Percentiles rank a stretch among this genome's conserved stretches.
Conservation (phyloP, 495 filamentous ascomycete genomes). For the Aspergillus cristatus region DNA sequence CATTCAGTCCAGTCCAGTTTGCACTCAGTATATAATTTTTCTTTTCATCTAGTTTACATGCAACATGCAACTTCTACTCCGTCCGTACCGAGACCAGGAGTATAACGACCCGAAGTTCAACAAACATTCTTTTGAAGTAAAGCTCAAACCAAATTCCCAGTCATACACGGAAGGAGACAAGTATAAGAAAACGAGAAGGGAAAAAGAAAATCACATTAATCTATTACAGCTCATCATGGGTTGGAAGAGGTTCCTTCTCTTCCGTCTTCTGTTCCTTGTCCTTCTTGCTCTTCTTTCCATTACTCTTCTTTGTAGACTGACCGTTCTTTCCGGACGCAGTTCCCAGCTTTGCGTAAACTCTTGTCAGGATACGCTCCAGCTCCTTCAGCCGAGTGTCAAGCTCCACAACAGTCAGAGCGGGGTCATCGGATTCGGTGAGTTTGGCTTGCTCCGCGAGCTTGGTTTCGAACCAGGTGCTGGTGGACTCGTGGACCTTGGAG, state of each 20-base stretch:
- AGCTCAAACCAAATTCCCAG: too few relatives aligned
- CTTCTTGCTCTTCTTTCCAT: slow-evolving; percentile 45
- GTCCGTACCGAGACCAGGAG: too few relatives aligned
- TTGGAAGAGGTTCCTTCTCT: slow-evolving; percentile 14
- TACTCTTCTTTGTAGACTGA: slow-evolving; percentile 19
- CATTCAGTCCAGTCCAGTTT: too few relatives aligned
- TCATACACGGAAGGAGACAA: too few relatives aligned
- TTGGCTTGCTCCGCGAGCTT: slow-evolving; percentile 58
- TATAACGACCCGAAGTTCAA: too few relatives aligned
- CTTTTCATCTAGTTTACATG: too few relatives aligned
- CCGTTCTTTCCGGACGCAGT: slow-evolving; percentile 17
- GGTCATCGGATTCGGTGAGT: slow-evolving; percentile 58
- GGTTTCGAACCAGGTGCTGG: slow-evolving; percentile 55
- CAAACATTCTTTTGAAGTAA: too few relatives aligned
- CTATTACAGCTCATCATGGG: slow-evolving; percentile 37
- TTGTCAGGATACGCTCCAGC: slow-evolving; percentile 62
- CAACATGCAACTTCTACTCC: too few relatives aligned
- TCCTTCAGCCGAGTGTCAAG: slow-evolving; percentile 45
- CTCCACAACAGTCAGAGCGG: slow-evolving; percentile 59
- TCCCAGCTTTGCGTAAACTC: slow-evolving; percentile 50
- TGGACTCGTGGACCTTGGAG: slow-evolving; percentile 23
- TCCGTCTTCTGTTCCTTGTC: slow-evolving; percentile 28
- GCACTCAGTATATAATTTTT: too few relatives aligned
- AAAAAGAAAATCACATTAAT: too few relatives aligned
- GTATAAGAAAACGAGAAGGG: too few relatives aligned